Conservation (phyloP, 2,329 filamentous ascomycete genomes). For the Paecilomyces formosus region DNA sequence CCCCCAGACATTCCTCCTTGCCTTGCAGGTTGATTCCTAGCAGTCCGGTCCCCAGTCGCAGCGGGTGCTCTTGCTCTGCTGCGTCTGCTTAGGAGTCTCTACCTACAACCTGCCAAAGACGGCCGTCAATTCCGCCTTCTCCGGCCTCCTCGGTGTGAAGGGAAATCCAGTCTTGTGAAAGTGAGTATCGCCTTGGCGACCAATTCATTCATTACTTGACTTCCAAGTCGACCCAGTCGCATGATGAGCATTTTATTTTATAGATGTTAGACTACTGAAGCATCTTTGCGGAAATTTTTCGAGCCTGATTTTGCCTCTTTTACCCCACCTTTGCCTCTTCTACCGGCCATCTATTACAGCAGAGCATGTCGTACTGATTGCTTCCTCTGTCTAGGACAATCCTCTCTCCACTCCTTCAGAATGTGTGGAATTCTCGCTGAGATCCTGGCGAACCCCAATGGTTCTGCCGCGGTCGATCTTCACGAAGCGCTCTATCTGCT, state of each 20-base stretch:
- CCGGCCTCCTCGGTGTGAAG: background rate
- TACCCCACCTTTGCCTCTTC: background rate
- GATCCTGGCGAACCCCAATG: conserved; percentile 51
- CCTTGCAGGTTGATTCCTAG: background rate
- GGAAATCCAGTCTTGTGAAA: background rate
- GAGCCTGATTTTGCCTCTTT: conserved; percentile 2
- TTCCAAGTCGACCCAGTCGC: conserved; percentile 6
- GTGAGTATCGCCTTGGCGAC: background rate
- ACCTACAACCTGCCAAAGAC: background rate
- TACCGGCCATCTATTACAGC: background rate
- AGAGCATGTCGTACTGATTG: conserved; percentile 1
- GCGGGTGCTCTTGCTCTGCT: background rate
- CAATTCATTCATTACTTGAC: background rate
- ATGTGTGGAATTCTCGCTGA: conserved; percentile 60
- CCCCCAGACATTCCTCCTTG: background rate
- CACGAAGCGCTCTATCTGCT: conserved; percentile 67
- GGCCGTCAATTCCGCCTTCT: background rate
- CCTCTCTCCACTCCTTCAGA: conserved; percentile 13
- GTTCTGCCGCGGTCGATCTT: conserved; percentile 53
- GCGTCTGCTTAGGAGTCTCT: background rate
- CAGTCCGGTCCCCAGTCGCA: background rate
- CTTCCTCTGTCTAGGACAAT: conserved; percentile 1
- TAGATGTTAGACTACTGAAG: conserved; percentile 46
- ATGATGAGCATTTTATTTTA: conserved; percentile 38
- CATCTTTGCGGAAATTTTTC: conserved; percentile 35